Conservation (phyloP, 129 eudicot genomes). For the Saposhnikovia divaricata region DNA sequence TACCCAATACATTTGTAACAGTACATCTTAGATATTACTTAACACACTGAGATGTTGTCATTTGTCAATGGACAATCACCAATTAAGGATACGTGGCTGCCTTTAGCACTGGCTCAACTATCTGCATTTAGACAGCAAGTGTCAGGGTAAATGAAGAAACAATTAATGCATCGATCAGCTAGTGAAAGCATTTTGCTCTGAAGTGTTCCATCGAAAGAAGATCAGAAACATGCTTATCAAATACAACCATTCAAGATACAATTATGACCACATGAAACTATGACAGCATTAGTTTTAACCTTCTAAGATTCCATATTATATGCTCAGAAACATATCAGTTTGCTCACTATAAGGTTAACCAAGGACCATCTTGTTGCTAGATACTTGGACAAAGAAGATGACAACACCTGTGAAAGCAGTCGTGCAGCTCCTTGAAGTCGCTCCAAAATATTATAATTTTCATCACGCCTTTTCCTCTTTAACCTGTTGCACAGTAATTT, state of each 20-base stretch:
- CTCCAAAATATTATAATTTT: constrained; percentile 48
- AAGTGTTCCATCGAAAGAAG: not conserved
- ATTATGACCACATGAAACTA: not conserved
- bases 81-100: constrained; percentile 82
- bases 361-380: not conserved
- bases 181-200: not conserved
- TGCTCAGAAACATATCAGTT: not conserved
- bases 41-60: not conserved
- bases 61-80: not conserved
- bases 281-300: not conserved
- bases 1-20: not conserved
- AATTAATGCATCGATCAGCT: not conserved
- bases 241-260: not conserved
- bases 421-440: constrained; percentile 73
- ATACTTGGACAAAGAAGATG: not conserved
- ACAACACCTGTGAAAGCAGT: constrained; percentile 56
- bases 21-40: not conserved
- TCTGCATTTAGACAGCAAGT: constrained; percentile 41
- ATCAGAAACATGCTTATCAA: not conserved
- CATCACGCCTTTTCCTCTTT: constrained; percentile 53
- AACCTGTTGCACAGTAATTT: constrained; percentile 30
- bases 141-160: not conserved
- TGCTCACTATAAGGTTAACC: not conserved
- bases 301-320: not conserved
- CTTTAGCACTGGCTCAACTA: constrained; percentile 82